These are phyloP conservation scores for Paramecium octaurelia DNA, from an alignment of 73 alveolate species.

Conservation along the genomic window DNA sequence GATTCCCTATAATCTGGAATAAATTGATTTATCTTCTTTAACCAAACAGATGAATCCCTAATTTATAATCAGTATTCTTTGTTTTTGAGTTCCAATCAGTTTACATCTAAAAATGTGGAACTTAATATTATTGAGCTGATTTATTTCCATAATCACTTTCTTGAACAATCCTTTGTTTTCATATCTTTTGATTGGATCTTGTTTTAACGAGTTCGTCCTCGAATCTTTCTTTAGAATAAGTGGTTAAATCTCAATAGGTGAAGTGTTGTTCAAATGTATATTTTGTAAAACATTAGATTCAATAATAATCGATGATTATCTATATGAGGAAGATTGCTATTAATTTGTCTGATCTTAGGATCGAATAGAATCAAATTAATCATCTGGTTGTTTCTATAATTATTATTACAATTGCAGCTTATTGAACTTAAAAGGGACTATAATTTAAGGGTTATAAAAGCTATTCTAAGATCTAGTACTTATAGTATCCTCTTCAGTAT, in stretches of 20 bases:
- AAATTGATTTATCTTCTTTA: neutral
- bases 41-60: neutral
- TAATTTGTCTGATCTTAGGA: neutral
- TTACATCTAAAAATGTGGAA: neutral
- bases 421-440: constrained; percentile 23
- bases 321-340: neutral
- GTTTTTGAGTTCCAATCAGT: neutral
- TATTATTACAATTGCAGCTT: neutral
- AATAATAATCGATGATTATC: neutral
- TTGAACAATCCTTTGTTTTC: constrained; percentile 12
- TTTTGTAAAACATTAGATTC: neutral
- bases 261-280: neutral
- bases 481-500: constrained; percentile 13
- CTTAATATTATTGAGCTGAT: neutral
- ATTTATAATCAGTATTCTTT: neutral
- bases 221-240: neutral
- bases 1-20: neutral
- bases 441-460: neutral
- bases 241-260: neutral
- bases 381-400: neutral
- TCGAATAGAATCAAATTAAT: neutral
- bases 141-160: neutral
- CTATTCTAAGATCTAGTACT: neutral
- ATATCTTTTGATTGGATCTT: constrained; percentile 30
- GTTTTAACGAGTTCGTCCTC: neutral